A percentile compares a stretch with the other conserved stretches of the same genome.
These are phyloP conservation scores for Russula lepida DNA, from an alignment of 768 basidiomycete genomes.

Conservation along the genomic window DNA sequence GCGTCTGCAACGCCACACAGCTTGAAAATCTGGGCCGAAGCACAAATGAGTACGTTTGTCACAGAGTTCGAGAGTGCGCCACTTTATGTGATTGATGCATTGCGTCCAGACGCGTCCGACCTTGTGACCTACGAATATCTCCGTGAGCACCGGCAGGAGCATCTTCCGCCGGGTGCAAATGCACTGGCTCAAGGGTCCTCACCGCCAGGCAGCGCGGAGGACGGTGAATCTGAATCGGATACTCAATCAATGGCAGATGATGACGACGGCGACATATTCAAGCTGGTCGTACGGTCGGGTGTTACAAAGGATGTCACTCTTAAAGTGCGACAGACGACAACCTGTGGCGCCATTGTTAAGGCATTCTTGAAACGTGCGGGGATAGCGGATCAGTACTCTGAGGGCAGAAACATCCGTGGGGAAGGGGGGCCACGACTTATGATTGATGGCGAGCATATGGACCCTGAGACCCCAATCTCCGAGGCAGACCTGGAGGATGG, in stretches of 20 bases:
- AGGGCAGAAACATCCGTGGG: constrained; percentile 27
- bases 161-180: constrained; percentile 14
- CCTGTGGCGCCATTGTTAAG: constrained; percentile 64
- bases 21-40: constrained; percentile 59
- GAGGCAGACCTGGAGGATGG: constrained; percentile 71
- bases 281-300: constrained; percentile 56
- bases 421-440: constrained; percentile 39
- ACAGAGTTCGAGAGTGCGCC: background rate
- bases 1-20: constrained; percentile 59
- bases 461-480: constrained; percentile 50
- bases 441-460: constrained; percentile 67
- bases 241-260: constrained; percentile 26
- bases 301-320: constrained; percentile 48
- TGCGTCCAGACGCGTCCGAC: constrained; percentile 53
- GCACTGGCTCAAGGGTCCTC: constrained; percentile 9
- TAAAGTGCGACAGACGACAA: constrained; percentile 66
- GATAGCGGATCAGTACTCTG: constrained; percentile 46
- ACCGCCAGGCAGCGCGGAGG: constrained; percentile 19
- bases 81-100: constrained; percentile 5
- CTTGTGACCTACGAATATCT: constrained; percentile 55
- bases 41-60: constrained; percentile 47
- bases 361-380: constrained; percentile 67
- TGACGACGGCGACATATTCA: constrained; percentile 41
- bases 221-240: constrained; percentile 25
- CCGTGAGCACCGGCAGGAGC: constrained; percentile 33